Evolutionary conservation across 1,139 yeast species (phyloP).

Genomic region (Meyerozyma smithsonii): DNA sequence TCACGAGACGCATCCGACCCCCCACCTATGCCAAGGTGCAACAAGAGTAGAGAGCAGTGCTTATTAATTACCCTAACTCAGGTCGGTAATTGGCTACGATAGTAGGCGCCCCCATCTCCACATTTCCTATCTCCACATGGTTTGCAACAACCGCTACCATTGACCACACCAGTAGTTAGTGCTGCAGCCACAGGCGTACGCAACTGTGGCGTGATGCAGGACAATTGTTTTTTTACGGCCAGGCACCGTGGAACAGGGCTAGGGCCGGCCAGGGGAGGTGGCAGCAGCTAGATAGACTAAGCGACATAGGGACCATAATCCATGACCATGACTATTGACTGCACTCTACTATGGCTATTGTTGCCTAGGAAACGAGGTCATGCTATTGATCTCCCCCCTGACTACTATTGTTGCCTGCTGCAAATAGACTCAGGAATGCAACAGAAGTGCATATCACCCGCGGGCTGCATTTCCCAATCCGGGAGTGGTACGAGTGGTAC

Average conservation of each 20-base stretch:
- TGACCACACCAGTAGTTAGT: neutral
- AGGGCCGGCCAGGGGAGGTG: too few species aligned
- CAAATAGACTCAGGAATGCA: neutral
- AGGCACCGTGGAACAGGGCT: too few species aligned
- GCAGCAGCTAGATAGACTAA: neutral
- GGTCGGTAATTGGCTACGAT: neutral
- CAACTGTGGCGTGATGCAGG: slow-evolving; percentile 2
- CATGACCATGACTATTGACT: neutral
- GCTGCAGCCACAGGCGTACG: neutral
- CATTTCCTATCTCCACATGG: neutral
- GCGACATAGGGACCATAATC: neutral
- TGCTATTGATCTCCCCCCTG: neutral
- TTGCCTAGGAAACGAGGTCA: neutral
- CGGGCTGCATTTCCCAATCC: slow-evolving; percentile 9
- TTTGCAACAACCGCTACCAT: neutral
- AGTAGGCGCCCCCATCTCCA: neutral
- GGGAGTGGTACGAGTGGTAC: slow-evolving; percentile 2
- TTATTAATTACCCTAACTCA: neutral
- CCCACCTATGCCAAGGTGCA: slow-evolving; percentile 98
- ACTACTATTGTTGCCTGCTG: neutral
- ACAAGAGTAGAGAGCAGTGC: slow-evolving; percentile 38
- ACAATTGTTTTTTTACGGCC: neutral
- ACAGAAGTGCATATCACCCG: neutral
- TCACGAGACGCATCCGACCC: slow-evolving; percentile 75
- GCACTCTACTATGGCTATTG: neutral